Base-by-base conservation (phyloP, 768 basidiomycete species). In the Lentinula detonsa region DNA sequence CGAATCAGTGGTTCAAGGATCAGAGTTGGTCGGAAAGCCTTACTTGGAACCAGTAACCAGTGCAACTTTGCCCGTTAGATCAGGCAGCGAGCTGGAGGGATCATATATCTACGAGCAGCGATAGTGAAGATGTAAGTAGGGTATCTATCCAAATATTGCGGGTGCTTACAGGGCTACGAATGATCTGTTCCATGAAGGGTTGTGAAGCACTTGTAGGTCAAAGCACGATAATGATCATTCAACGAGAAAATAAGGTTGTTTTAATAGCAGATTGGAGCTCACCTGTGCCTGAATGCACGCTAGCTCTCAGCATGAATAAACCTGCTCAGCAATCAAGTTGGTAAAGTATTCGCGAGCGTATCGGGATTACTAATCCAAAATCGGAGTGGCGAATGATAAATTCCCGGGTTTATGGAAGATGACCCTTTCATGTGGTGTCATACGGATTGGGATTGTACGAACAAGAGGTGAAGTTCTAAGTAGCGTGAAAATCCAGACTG, bases 21-120 rank as follows among this genome's bases (percentile, higher is more conserved):
- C 11, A 8, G 57, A 23, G 15, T n/a, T 13, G 23, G 23, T 23
- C 23, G 2, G 13, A 58, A 48, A 43, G 11, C 55, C 71, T 61
- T 56, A 78, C 74, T 79, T 80, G 51, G 75, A 76, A 11, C 80
- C 80, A 0, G 78, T 80, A 10, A 81, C 75, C 37, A 78, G 61
- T 53, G 68, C 56, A 28, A 80, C 75, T 65, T 78, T 76, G 15
- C 72, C 75, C 0, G 62, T 65, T 8, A 75, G 66, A 59, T 74
- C 71, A 3, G 72, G 73, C 40, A 79, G 60, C 33, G n/a, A 37
- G 10, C 35, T 23, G 23, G 23, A n/a, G 18, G 34, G 28, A 40
- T 55, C 53, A 10, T 34, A 55, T 55, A 15, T 11, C 53, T 55
- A n/a, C 6, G 23, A 23, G 23, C 11, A 40, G 23, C 23, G 42